Percentiles rank a stretch among this genome's conserved stretches.
These are phyloP conservation scores for Metschnikowia continentalis DNA, from an alignment of 805 yeast genomes.

Conservation along the genomic window DNA sequence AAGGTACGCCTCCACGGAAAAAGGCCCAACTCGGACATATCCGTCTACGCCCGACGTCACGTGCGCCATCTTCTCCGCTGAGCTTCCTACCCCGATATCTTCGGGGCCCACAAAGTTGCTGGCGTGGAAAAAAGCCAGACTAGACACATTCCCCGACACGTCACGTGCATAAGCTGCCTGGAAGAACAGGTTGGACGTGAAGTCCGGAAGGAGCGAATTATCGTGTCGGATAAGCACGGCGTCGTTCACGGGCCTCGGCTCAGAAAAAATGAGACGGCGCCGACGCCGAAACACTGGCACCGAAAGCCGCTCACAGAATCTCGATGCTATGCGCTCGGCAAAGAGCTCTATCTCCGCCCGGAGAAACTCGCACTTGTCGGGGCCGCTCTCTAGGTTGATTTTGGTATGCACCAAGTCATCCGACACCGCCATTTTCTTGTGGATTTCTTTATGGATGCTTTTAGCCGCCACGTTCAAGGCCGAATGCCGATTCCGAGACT, in stretches of 20 bases:
- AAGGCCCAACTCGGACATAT: constrained; percentile 22
- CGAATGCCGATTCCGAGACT: constrained; percentile 27
- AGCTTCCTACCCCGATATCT: constrained; percentile 12
- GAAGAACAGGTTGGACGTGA: constrained; percentile 30
- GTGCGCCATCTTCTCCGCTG: background rate
- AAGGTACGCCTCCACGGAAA: constrained; percentile 23
- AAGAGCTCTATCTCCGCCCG: constrained; percentile 24
- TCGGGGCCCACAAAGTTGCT: constrained; percentile 25
- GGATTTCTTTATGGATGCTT: background rate
- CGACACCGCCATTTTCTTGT: background rate
- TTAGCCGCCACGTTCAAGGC: constrained; percentile 19
- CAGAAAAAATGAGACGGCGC: constrained; percentile 11
- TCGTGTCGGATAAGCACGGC: constrained; percentile 31
- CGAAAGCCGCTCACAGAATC: constrained; percentile 17
- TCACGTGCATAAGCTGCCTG: constrained; percentile 38
- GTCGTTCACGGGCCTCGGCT: constrained; percentile 16
- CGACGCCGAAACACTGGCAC: constrained; percentile 19
- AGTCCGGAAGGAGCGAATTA: constrained; percentile 33
- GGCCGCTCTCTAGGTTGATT: constrained; percentile 2
- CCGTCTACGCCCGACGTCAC: constrained; percentile 29
- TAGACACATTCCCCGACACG: constrained; percentile 30
- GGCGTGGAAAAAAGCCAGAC: constrained; percentile 32
- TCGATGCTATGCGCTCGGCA: constrained; percentile 22
- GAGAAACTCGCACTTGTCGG: constrained; percentile 19
- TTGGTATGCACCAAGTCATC: constrained; percentile 2